These are phyloP conservation scores for Fraxinus cuspidata DNA, from an alignment of 257 asterid genomes.

Conservation along the genomic window DNA sequence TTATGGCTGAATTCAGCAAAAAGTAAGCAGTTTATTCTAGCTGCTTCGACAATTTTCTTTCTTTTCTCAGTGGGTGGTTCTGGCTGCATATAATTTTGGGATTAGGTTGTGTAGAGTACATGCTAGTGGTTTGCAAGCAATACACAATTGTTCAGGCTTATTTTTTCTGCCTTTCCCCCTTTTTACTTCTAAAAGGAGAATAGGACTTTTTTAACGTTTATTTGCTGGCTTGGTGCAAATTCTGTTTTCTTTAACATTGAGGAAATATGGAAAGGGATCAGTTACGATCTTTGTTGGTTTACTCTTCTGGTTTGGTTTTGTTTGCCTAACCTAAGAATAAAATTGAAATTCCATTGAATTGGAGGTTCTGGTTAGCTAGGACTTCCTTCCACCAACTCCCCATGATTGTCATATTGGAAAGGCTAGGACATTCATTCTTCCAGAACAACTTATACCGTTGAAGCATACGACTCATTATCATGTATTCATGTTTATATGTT, in stretches of 20 bases:
- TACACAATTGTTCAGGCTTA: slow-evolving; percentile 13
- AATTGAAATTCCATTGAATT: slow-evolving; percentile 1
- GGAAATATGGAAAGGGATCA: slow-evolving; percentile 14
- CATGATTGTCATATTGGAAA: slow-evolving; percentile 25
- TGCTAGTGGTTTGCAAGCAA: neutral
- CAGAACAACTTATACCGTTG: neutral
- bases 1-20: neutral
- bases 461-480: slow-evolving; percentile 11
- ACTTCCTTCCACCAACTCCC: neutral
- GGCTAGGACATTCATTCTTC: slow-evolving; percentile 18
- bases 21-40: neutral
- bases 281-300: slow-evolving; percentile 3
- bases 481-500: slow-evolving; percentile 21
- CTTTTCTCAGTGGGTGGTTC: neutral
- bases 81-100: neutral
- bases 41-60: neutral
- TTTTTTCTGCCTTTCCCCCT: neutral
- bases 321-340: neutral
- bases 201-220: slow-evolving; percentile 8
- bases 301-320: neutral
- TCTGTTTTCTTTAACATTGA: neutral
- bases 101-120: neutral
- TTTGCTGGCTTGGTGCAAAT: slow-evolving; percentile 13
- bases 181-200: slow-evolving; percentile 18
- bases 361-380: slow-evolving; percentile 15